Evolutionary conservation across 495 filamentous ascomycete genomes (phyloP), one percentile per base, ranked within the genome.

Genomic region (Podospora sp.): DNA sequence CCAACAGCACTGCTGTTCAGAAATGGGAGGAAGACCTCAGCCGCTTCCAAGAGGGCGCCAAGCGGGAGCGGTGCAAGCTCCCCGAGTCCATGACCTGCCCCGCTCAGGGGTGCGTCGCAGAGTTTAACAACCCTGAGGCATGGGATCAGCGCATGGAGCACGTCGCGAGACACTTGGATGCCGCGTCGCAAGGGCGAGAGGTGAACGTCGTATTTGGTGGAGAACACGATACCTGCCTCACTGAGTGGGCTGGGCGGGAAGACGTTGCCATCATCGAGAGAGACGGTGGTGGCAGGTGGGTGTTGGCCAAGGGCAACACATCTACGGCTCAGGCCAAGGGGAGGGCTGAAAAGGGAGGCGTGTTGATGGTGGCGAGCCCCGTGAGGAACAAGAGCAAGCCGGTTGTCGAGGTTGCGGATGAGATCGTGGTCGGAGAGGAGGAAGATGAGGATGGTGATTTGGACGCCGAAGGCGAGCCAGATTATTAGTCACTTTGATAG

Each of bases 111-210:
- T 97, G 94, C 73, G 68, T 62, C 0, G 40, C 74, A 36, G 65
- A 69, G 6, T 98, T 97, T 70, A 74, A 79, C 2, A 91, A 91
- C 9, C 26, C 68, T 2, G 82, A 78, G 3, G 88, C 85, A 27
- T 97, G 93, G 93, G 91, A 97, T 64, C 82, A 87, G 55, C 83
- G 93, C 22, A 92, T 97, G 88, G 94, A 98, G 76, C 94, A 98
- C 76, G 89, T 97, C 11, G 94, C 68, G 36, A 7, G 76, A 73
- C 58, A 52, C 40, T 58, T 51, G 49, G 63, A 64, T 16, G 18
- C 9, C 33, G 60, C 40, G 33, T 65, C 57, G 18, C 22, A 29
- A 6, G 49, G 22, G 7, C 66, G 67, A 26, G 75, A 81, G 63
- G 69, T 52, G 6, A 63, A 58, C 2, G 75, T 82, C 1, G 68